phyloP scores from a whole-genome alignment of 768 basidiomycete genomes.

The Mycena chlorophos region DNA sequence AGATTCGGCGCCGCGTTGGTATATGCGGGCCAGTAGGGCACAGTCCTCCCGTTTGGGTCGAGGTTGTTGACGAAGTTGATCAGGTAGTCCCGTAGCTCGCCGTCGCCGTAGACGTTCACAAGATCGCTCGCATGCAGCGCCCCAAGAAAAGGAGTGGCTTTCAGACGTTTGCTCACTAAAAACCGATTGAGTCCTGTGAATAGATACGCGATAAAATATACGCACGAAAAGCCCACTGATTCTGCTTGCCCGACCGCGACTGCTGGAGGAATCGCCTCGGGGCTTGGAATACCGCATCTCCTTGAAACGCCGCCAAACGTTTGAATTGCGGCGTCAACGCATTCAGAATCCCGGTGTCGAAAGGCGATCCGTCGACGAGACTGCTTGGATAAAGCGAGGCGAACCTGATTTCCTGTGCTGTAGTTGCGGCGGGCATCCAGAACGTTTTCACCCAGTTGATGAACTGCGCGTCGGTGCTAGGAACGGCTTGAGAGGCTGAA shows the following conservation, averaged over 20 bases:
- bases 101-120: constrained; percentile 27
- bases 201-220: background rate
- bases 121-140: constrained; percentile 39
- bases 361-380: constrained; percentile 19
- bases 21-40: constrained; percentile 49
- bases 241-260: constrained; percentile 38
- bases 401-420: background rate
- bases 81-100: constrained; percentile 36
- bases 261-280: constrained; percentile 52
- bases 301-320: constrained; percentile 29
- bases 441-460: constrained; percentile 4
- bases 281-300: constrained; percentile 52
- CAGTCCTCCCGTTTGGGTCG: constrained; percentile 40
- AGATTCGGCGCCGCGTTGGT: constrained; percentile 33
- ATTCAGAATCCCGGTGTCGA: constrained; percentile 16
- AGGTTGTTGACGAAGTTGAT: constrained; percentile 37
- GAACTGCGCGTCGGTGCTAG: constrained; percentile 18
- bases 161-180: constrained; percentile 38
- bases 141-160: constrained; percentile 33
- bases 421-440: constrained; percentile 10
- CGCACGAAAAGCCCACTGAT: constrained; percentile 39
- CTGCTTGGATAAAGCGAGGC: constrained; percentile 15
- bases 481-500: background rate
- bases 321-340: constrained; percentile 23
- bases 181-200: background rate